A percentile compares a stretch with the other conserved stretches of the same genome.
These are phyloP conservation scores for Ophiostoma fasciatum DNA, from an alignment of 2,329 filamentous ascomycete genomes.

Conservation along the genomic window DNA sequence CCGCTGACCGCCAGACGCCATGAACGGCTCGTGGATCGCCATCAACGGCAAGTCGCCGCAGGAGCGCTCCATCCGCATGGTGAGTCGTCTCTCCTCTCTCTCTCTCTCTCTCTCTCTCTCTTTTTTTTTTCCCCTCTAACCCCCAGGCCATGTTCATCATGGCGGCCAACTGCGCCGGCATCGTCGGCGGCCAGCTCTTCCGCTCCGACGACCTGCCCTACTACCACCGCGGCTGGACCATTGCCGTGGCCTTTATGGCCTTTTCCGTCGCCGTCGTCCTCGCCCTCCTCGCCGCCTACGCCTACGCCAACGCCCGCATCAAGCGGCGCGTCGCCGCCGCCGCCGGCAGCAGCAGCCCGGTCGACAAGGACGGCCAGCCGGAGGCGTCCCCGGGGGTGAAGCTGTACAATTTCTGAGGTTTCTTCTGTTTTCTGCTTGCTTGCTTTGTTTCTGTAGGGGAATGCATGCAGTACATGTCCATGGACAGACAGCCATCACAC, in stretches of 20 bases:
- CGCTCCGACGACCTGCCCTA: slow-evolving; percentile 33
- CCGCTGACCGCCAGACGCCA: slow-evolving; percentile 8
- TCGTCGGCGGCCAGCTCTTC: slow-evolving; percentile 47
- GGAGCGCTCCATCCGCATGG: slow-evolving; percentile 3
- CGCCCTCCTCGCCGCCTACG: slow-evolving; percentile 1
- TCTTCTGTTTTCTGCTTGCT: background rate
- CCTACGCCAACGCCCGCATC: background rate
- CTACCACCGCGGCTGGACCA: slow-evolving; percentile 30
- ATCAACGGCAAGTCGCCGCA: slow-evolving; percentile 2
- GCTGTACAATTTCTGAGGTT: slow-evolving; percentile 2
- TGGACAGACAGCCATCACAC: too few species aligned
- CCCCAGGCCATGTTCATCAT: slow-evolving; percentile 33
- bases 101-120: background rate
- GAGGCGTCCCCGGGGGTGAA: background rate
- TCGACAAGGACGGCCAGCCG: slow-evolving; percentile 1
- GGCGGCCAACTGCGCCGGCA: slow-evolving; percentile 46
- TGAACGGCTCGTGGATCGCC: slow-evolving; percentile 12
- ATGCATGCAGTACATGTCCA: too few species aligned
- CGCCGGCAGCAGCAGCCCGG: background rate
- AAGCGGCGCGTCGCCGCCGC: background rate
- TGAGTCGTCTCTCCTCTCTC: background rate
- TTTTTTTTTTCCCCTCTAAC: too few species aligned
- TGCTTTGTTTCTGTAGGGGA: too few species aligned
- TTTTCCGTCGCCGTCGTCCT: background rate
- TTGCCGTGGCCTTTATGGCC: slow-evolving; percentile 7